Base-by-base conservation (phyloP, 2,329 filamentous ascomycete genomes). In the Didymella exigua region DNA sequence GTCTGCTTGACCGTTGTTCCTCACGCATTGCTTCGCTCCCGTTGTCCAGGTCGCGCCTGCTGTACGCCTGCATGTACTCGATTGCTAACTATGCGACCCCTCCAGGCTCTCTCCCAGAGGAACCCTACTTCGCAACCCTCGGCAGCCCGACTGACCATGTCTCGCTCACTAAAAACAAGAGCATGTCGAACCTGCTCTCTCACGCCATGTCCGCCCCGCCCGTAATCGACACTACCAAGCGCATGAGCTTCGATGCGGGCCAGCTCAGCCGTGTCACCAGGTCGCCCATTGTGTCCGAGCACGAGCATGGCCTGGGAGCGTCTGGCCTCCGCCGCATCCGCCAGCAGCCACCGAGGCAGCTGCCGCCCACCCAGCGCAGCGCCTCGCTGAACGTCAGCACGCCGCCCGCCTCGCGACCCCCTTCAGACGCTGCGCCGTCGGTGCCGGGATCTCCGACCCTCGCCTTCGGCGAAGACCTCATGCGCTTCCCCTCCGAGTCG, bases 311-410 rank as follows among this genome's bases (percentile, higher is more conserved):
- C 66, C 79, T 95, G 60, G 91, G 91, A 49, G 84, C 89, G 38
- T 96, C 91, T 52, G 93, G 95, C 63, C 84, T 99, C 70, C 89
- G 93, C 73, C 89, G 95, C 69, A 99, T 99, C 75, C 90, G 95
- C 74, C 93, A 97, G 76, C 88, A 92, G 69, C 85, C 52, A 83
- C 88, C 73, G 81, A 46, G 63, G 13, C 51, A 56, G 24, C 83
- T 47, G 82, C 88, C 75, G 74, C 82, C 70, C 75, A 79, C 69
- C 48, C 85, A 87, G 59, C 84, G 88, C 55, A 88, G 89, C 29
- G 81, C 86, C 51, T 93, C 91, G 19, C 84, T 93, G 76, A 87
- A 84, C 65, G 81, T 88, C 23, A 44, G 52, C 54, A 85, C 88
- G 59, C 78, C 87, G 29, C 84, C 85, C 29, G 81, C 83, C 5